phyloP scores from a whole-genome alignment of 805 yeast species.

The Yarrowia phangngaensis region DNA sequence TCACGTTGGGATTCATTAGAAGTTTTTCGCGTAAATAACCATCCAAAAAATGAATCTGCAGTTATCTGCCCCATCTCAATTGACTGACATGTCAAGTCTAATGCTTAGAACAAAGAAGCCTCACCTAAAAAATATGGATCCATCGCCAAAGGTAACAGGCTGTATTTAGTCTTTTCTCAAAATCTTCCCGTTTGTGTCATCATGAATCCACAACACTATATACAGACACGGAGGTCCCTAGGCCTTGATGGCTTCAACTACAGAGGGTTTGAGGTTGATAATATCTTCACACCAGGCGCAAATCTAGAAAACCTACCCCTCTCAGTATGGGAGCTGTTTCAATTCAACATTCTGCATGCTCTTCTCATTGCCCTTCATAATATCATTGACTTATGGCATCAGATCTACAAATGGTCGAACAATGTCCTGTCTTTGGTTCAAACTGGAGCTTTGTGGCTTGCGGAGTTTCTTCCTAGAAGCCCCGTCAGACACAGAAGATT shows the following conservation, averaged over 20 bases:
- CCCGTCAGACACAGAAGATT: too few species aligned
- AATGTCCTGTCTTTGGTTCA: conserved; percentile 20
- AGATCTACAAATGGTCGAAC: conserved; percentile 2
- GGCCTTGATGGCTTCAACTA: conserved; percentile 25
- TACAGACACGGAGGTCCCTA: conserved; percentile 8
- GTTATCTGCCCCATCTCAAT: too few species aligned
- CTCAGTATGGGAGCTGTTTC: conserved; percentile 30
- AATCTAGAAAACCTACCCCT: conserved; percentile 25
- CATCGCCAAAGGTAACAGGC: not conserved
- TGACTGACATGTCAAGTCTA: too few species aligned
- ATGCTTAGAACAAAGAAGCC: too few species aligned
- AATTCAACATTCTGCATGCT: conserved; percentile 30
- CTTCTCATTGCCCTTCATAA: conserved; percentile 22
- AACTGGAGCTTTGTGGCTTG: conserved; percentile 2
- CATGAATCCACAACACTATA: conserved; percentile 6
- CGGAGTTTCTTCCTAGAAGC: conserved; percentile 9
- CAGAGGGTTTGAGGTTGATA: conserved; percentile 31
- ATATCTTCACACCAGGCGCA: conserved; percentile 31
- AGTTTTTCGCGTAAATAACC: too few species aligned
- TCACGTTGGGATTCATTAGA: too few species aligned
- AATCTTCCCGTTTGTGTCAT: not conserved
- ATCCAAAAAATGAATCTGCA: too few species aligned
- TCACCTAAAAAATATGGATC: too few species aligned
- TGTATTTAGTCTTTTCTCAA: not conserved
- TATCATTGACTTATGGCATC: conserved; percentile 8